A percentile compares a stretch with the other conserved stretches of the same genome.
These are phyloP conservation scores for Avena atlantica DNA, from an alignment of 176 grass and related monocot genomes.

Conservation along the genomic window DNA sequence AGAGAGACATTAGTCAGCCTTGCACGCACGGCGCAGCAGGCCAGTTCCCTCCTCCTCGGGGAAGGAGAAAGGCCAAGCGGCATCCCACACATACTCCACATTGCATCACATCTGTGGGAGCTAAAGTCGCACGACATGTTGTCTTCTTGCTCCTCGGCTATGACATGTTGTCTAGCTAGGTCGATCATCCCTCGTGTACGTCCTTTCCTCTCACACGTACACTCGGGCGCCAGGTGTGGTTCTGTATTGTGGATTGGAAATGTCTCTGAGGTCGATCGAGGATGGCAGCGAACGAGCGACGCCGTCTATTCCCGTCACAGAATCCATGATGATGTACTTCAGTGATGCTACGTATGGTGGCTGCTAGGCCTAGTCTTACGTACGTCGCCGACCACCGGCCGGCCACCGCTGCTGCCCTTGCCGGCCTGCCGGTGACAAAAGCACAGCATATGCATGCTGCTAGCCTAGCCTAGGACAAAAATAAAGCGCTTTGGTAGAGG, in stretches of 20 bases:
- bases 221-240: not conserved
- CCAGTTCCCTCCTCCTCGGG: constrained; percentile 38
- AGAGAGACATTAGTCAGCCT: too few species aligned
- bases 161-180: not conserved
- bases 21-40: constrained; percentile 12
- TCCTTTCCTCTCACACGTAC: constrained; percentile 31
- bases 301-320: constrained; percentile 14
- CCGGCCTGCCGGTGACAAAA: not conserved
- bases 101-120: not conserved
- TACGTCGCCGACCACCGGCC: constrained; percentile 3
- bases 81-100: not conserved
- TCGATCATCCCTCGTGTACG: not conserved
- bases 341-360: not conserved
- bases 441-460: not conserved
- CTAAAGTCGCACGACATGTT: constrained; percentile 28
- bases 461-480: not conserved
- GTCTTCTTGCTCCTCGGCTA: not conserved
- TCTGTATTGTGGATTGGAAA: not conserved
- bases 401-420: not conserved
- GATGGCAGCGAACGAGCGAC: not conserved
- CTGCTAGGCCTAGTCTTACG: too few species aligned
- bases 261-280: not conserved
- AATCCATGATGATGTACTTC: not conserved
- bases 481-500: constrained; percentile 38
- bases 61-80: constrained; percentile 49